Evolutionary conservation across 257 asterid genomes (phyloP).

Genomic region (Leptodermis oblonga): DNA sequence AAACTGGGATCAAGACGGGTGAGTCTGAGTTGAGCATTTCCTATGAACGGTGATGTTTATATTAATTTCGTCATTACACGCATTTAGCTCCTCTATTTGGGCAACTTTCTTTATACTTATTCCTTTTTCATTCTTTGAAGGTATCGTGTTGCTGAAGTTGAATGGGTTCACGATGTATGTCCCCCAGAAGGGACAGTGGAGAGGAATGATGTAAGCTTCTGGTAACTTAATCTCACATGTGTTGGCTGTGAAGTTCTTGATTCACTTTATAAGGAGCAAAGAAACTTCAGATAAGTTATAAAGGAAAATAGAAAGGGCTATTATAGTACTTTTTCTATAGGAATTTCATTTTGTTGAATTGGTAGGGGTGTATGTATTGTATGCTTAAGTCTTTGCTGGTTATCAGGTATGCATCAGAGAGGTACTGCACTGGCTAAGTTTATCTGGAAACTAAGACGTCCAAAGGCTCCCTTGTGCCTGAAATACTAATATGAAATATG

Average conservation of each 20-base stretch:
- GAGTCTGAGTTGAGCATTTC: slow-evolving; percentile 18
- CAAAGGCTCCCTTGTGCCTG: not conserved
- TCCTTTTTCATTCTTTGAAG: slow-evolving; percentile 39
- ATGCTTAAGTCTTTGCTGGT: not conserved
- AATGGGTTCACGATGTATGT: slow-evolving; percentile 68
- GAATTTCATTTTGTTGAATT: not conserved
- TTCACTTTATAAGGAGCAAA: not conserved
- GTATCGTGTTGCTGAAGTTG: slow-evolving; percentile 93
- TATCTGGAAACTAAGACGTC: not conserved
- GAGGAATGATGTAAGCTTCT: slow-evolving; percentile 62
- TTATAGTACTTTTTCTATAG: not conserved
- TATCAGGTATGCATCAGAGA: not conserved
- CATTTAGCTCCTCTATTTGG: slow-evolving; percentile 15
- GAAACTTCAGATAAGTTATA: not conserved
- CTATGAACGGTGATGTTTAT: not conserved
- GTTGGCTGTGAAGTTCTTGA: not conserved
- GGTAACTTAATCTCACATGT: not conserved
- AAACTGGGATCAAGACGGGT: slow-evolving; percentile 98
- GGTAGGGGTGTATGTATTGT: not conserved
- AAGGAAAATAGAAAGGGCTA: not conserved
- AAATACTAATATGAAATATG: not conserved
- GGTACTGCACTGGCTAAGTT: not conserved
- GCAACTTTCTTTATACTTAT: slow-evolving; percentile 5
- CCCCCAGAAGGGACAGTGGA: slow-evolving; percentile 67
- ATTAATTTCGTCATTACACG: slow-evolving; percentile 4